A percentile compares a stretch with the other conserved stretches of the same genome.
Evolutionary conservation across 2,329 filamentous ascomycete species (phyloP).

Genomic region (Incumbomyces lentus): DNA sequence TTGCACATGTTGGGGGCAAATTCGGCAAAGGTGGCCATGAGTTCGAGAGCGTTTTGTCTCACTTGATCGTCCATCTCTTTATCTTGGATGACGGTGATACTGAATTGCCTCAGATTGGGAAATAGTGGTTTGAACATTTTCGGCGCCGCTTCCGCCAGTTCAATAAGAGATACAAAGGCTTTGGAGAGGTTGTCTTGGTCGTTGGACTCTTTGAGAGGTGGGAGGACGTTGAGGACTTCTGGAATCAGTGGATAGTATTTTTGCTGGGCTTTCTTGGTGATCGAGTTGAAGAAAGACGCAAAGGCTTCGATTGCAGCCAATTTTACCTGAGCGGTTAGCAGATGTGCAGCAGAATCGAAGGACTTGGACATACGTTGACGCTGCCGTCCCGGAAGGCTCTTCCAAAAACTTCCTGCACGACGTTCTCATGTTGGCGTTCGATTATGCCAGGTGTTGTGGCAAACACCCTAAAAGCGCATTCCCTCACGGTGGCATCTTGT

Average conservation of each 20-base stretch:
- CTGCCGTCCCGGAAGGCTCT: conserved; percentile 86
- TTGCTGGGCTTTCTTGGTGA: conserved; percentile 74
- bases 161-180: conserved; percentile 81
- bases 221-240: conserved; percentile 86
- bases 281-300: conserved; percentile 84
- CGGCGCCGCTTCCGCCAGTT: conserved; percentile 83
- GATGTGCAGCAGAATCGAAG: too few relatives aligned
- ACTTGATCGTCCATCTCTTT: conserved; percentile 86
- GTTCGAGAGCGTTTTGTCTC: conserved; percentile 50
- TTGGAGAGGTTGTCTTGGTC: conserved; percentile 88
- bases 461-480: conserved; percentile 91
- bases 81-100: conserved; percentile 85
- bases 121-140: conserved; percentile 98
- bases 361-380: conserved; percentile 50
- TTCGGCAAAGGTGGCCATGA: conserved; percentile 8
- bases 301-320: conserved; percentile 95
- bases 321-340: conserved; percentile 53
- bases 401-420: conserved; percentile 78
- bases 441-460: conserved; percentile 91
- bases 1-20: conserved; percentile 79
- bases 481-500: conserved; percentile 68
- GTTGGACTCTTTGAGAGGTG: conserved; percentile 81
- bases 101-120: conserved; percentile 83
- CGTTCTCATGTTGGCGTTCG: conserved; percentile 85
- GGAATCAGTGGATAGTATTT: conserved; percentile 84